A percentile compares a stretch with the other conserved stretches of the same genome.
Conservation (phyloP, 306 rosid genomes). For the Cucumis sativus region Cucumber_9930_V3 NC_026661.2:16549001-16549500, state of each 20-base stretch:
- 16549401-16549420: conserved; percentile 44
- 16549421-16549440: conserved; percentile 68
- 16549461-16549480: conserved; percentile 64
- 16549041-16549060: conserved; percentile 74
- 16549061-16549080: conserved; percentile 65
- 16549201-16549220: conserved; percentile 55
- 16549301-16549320: conserved; percentile 90
- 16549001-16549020: conserved; percentile 45
- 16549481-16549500: conserved; percentile 64
- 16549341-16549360: conserved; percentile 68
- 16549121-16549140: conserved; percentile 50
- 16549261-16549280: conserved; percentile 61
- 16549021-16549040: conserved; percentile 74
- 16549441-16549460: conserved; percentile 57
- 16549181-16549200: conserved; percentile 65
- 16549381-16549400: conserved; percentile 44
- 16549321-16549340: conserved; percentile 81
- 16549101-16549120: conserved; percentile 55
- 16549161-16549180: conserved; percentile 77
- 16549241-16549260: conserved; percentile 71
- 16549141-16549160: conserved; percentile 68
- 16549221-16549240: conserved; percentile 72
- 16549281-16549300: conserved; percentile 62
- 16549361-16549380: conserved; percentile 61
- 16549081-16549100: conserved; percentile 80